A percentile compares a stretch with the other conserved stretches of the same genome.
phyloP scores from a whole-genome alignment of 257 asterid genomes.

The Haberlea rhodopensis region DNA sequence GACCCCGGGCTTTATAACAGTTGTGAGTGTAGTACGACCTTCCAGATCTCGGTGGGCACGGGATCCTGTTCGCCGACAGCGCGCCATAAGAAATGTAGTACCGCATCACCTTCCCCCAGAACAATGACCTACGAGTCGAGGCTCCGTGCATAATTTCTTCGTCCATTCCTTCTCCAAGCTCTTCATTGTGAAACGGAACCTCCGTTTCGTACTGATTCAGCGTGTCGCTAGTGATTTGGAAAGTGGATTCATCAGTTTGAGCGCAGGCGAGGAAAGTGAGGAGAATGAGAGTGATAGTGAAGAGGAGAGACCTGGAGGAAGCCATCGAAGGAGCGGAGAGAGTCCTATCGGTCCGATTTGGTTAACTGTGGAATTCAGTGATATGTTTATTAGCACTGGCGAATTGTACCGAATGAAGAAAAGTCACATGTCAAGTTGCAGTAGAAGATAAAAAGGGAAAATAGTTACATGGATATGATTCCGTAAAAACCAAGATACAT shows the following conservation, averaged over 20 bases:
- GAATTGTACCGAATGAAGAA: neutral
- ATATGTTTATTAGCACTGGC: neutral
- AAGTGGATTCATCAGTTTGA: constrained; percentile 25
- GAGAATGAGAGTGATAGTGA: constrained; percentile 22
- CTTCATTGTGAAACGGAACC: constrained; percentile 31
- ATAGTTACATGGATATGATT: too few relatives aligned
- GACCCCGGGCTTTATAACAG: constrained; percentile 59
- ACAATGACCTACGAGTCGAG: too few relatives aligned
- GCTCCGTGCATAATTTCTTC: constrained; percentile 15
- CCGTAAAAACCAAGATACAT: too few relatives aligned
- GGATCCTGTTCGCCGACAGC: too few relatives aligned
- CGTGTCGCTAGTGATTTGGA: too few relatives aligned
- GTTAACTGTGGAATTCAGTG: neutral
- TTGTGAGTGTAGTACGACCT: constrained; percentile 78
- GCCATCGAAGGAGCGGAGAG: constrained; percentile 28
- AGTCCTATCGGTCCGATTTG: neutral
- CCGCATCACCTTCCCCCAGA: too few relatives aligned
- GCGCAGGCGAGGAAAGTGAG: constrained; percentile 24
- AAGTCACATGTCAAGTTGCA: neutral
- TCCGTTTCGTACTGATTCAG: too few relatives aligned
- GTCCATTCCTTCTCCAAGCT: constrained; percentile 21
- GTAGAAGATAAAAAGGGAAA: too few relatives aligned
- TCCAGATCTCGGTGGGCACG: too few relatives aligned
- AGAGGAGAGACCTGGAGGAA: constrained; percentile 25
- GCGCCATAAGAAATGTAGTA: too few relatives aligned